Evolutionary conservation across 768 basidiomycete genomes (phyloP), one percentile per base, ranked within the genome.

Genomic region (Leccinum broughii): DNA sequence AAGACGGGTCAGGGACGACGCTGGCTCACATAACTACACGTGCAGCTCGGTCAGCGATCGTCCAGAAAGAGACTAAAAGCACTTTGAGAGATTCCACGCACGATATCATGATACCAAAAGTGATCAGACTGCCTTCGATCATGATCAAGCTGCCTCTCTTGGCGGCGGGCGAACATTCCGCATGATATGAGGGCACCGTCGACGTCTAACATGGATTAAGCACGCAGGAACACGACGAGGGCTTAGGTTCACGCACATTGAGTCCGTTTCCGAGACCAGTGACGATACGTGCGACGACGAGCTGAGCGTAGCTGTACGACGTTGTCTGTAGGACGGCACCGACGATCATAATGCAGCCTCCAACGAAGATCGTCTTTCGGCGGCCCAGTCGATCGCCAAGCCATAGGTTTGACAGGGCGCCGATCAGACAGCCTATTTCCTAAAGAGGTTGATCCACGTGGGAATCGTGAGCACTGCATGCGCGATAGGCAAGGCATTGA

Each of bases 211-310:
- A 52, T 6, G 10, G n/a, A 6, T 26, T 64, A 34, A 67, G 56
- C 17, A 17, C 1, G 26, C 4, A 15, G 17, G 13, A 9, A 10
- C 7, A 28, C 3, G 2, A 30, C 37, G 2, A 1, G 3, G 1
- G 3, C 28, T 46, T 17, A 17, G 4, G 1, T n/a, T n/a, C 4
- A 73, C 78, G 11, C 60, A 83, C 83, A 63, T 85, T 85, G 48
- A 87, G 68, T 24, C 85, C 87, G 62, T 88, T 88, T 17, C 87
- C 86, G n/a, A 87, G 64, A 15, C 87, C 86, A 3, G 85, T 85
- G 49, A 86, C 65, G 57, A 84, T 77, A 10, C 86, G 80, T 4
- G 85, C 86, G 15, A 87, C 83, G 48, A 87, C 77, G 62, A 89
- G 78, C 65, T 87, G 85, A 0, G 82, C 76, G 60, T 86, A 87